Percentiles rank a stretch among this genome's conserved stretches.
Evolutionary conservation across 306 rosid species (phyloP).

Genomic region (Macrotyloma uniflorum): DNA sequence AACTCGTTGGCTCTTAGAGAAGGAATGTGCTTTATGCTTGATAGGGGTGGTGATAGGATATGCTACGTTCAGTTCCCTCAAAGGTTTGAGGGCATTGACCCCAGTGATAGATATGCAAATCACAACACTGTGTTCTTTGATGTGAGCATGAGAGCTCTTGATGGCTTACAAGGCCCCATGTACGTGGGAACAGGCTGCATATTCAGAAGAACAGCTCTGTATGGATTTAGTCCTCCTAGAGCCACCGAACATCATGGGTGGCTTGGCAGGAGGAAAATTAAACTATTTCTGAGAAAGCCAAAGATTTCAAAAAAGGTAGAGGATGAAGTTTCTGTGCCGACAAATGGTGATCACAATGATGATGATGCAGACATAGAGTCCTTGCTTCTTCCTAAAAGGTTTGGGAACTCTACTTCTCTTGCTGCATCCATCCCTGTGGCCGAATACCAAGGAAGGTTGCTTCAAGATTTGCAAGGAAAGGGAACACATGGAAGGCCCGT

Average conservation of each 20-base stretch:
- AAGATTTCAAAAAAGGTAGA: constrained; percentile 60
- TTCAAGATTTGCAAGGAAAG: constrained; percentile 65
- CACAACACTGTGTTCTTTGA: constrained; percentile 91
- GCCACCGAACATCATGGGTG: constrained; percentile 87
- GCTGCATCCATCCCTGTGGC: constrained; percentile 84
- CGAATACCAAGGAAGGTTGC: constrained; percentile 81
- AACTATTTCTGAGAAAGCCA: constrained; percentile 62
- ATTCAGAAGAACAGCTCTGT: constrained; percentile 83
- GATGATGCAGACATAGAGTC: constrained; percentile 87
- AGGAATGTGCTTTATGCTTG: constrained; percentile 96
- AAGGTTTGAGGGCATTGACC: constrained; percentile 88
- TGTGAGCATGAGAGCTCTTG: constrained; percentile 89
- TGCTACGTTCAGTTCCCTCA: constrained; percentile 90
- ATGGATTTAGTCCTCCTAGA: constrained; percentile 88
- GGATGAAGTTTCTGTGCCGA: constrained; percentile 60
- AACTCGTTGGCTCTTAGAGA: constrained; percentile 84
- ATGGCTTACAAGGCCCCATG: constrained; percentile 89
- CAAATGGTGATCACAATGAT: constrained; percentile 45
- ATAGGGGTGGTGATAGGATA: constrained; percentile 83
- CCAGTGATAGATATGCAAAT: constrained; percentile 79
- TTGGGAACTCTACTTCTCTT: constrained; percentile 73
- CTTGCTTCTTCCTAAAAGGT: constrained; percentile 74
- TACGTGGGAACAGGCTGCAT: constrained; percentile 91
- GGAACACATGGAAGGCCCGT: constrained; percentile 76
- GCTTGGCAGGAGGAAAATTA: constrained; percentile 66